Percentiles rank a stretch among this genome's conserved stretches.
These are phyloP conservation scores for Colletotrichum truncatum DNA, from an alignment of 2,329 filamentous ascomycete genomes.

Conservation along the genomic window DNA sequence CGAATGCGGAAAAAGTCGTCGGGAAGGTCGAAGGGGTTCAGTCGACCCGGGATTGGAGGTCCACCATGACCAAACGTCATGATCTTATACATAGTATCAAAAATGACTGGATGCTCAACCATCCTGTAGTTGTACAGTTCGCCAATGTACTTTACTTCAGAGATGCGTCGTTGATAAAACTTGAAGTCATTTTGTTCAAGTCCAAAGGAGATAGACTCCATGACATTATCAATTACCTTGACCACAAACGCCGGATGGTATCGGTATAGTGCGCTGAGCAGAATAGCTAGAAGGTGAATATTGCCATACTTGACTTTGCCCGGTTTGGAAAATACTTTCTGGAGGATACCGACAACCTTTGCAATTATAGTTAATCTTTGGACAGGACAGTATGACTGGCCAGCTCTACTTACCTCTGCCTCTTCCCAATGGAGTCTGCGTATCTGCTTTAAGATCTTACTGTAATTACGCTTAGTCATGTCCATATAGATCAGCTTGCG, in stretches of 20 bases:
- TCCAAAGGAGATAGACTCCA: conserved; percentile 88
- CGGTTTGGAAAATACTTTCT: conserved; percentile 95
- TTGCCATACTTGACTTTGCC: conserved; percentile 98
- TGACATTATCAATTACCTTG: conserved; percentile 87
- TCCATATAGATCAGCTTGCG: conserved; percentile 93
- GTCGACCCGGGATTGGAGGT: conserved; percentile 79
- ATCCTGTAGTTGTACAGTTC: conserved; percentile 98
- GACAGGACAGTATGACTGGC: neutral
- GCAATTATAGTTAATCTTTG: neutral
- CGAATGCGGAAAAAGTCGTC: conserved; percentile 98
- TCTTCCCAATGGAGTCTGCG: conserved; percentile 98
- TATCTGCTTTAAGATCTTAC: conserved; percentile 93
- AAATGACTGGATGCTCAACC: conserved; percentile 93
- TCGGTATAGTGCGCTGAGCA: conserved; percentile 87
- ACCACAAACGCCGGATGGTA: conserved; percentile 94
- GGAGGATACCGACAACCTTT: conserved; percentile 76
- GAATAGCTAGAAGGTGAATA: conserved; percentile 90
- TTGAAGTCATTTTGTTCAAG: conserved; percentile 97
- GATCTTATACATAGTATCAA: conserved; percentile 94
- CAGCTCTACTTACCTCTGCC: conserved; percentile 66
- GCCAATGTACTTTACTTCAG: conserved; percentile 94
- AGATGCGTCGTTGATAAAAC: conserved; percentile 92
- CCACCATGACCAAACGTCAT: conserved; percentile 93
- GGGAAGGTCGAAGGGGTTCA: conserved; percentile 83
- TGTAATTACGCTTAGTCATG: conserved; percentile 92